Percentiles rank a stretch among this genome's conserved stretches.
Conservation (phyloP, 176 grass and related monocot species). For the Carex pumila region DNA sequence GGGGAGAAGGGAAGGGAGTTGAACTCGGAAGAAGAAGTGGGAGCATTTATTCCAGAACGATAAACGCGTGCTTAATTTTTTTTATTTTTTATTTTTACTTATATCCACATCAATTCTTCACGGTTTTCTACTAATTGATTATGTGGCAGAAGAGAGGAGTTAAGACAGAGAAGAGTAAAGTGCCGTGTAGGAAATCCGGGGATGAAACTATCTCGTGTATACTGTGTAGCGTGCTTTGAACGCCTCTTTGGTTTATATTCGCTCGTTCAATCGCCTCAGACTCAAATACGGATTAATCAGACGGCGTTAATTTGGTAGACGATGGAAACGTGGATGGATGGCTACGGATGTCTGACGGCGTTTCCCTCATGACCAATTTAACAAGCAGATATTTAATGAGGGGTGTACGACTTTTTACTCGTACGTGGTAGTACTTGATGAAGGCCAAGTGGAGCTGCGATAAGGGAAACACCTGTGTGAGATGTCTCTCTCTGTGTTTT, state of each 20-base stretch:
- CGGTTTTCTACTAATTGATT: neutral
- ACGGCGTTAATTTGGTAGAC: neutral
- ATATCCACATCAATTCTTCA: neutral
- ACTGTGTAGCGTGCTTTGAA: conserved; percentile 10
- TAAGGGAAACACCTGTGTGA: neutral
- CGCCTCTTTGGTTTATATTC: conserved; percentile 12
- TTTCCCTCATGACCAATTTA: neutral
- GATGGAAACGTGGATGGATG: neutral
- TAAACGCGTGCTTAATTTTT: conserved; percentile 24
- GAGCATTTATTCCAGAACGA: conserved; percentile 19
- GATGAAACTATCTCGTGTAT: neutral
- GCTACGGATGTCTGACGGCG: neutral
- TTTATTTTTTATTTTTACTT: neutral
- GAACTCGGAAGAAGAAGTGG: neutral
- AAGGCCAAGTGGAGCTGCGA: neutral
- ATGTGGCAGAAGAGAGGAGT: neutral
- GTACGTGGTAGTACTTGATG: neutral
- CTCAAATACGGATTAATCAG: neutral
- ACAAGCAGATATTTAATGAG: neutral
- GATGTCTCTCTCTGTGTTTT: neutral
- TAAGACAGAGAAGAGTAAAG: neutral
- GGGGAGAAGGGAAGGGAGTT: neutral
- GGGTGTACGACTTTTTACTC: neutral
- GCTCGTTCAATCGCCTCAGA: neutral
- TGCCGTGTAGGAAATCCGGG: neutral